Base-by-base conservation (phyloP, 495 filamentous ascomycete species). In the Amniculicola lignicola region DNA sequence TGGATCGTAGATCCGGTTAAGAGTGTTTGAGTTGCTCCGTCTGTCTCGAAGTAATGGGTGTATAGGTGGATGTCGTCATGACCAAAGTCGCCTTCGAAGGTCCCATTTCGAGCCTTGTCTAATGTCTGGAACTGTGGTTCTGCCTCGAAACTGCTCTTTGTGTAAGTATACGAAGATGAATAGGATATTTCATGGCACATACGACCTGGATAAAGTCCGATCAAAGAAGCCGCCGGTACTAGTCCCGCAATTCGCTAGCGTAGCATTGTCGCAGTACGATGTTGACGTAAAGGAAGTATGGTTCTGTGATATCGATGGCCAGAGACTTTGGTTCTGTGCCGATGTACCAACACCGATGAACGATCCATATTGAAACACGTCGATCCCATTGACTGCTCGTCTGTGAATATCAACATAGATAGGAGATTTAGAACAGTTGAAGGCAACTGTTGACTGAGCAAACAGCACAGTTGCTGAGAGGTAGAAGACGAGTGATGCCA, bases 351-450 rank as follows among this genome's bases (percentile, higher is more conserved):
- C 45, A 6, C 67, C 67, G 22, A 70, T 67, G 44, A 70, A 70
- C 7, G 63, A 57, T 24, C 67, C 67, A 56, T 68, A 68, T 45
- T 68, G 66, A 41, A 67, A 67, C 4, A 43, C 42, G 19, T 44
- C 42, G 14, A 51, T 54, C 16, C 55, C 61, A 16, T 62, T 57
- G 3, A 68, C 66, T 24, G 52, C 62, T 19, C 67, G 35, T 43
- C 59, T 63, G 51, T 70, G 67, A 16, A 70, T 67, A 27, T 70
- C 67, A 28, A 70, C 66, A 40, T 70, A 70, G 63, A 70, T 65
- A 15, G 67, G 67, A 49, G 63, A 44, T 39, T 51, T 64, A 12
- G 60, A 58, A 47, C 67, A 70, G 49, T 70, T 64, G 53, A 68
- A 67, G 11, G 66, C 67, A 35, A 51, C 46, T 38, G 57, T 57